Evolutionary conservation across 169 alveolate genomes (phyloP).

Genomic region (Toxoplasma gondii): DNA sequence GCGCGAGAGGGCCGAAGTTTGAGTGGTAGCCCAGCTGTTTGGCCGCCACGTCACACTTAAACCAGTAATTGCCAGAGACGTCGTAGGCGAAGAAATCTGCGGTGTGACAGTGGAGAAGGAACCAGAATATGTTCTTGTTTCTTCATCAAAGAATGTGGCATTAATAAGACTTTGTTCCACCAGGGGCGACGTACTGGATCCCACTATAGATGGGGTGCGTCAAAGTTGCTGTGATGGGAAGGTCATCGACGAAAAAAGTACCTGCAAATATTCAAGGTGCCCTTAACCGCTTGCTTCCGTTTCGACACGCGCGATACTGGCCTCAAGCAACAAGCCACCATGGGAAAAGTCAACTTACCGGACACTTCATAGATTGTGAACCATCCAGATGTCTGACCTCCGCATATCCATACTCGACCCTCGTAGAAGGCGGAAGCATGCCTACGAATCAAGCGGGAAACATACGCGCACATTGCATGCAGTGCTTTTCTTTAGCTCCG

Average conservation of each 20-base stretch:
- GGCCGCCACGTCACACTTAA: constrained; percentile 53
- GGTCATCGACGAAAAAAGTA: too few relatives aligned
- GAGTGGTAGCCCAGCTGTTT: constrained; percentile 65
- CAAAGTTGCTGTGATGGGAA: too few relatives aligned
- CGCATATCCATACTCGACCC: constrained; percentile 48
- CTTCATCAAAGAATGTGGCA: neutral
- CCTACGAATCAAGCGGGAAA: neutral
- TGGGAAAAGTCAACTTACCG: constrained; percentile 13
- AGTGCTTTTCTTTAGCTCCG: neutral
- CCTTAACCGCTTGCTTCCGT: too few relatives aligned
- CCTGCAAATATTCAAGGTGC: too few relatives aligned
- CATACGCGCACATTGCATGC: neutral
- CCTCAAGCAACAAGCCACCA: too few relatives aligned
- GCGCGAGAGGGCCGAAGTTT: constrained; percentile 52
- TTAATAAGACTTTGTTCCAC: too few relatives aligned
- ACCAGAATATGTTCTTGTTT: neutral
- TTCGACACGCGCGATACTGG: too few relatives aligned
- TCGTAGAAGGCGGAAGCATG: constrained; percentile 63
- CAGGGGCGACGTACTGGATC: too few relatives aligned
- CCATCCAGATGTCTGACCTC: constrained; percentile 60
- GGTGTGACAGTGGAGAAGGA: neutral
- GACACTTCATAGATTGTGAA: constrained; percentile 47
- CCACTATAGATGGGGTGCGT: too few relatives aligned
- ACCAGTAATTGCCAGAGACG: constrained; percentile 56
- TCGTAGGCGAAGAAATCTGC: constrained; percentile 67